A percentile compares a stretch with the other conserved stretches of the same genome.
These are phyloP conservation scores for Bretziella fagacearum DNA, from an alignment of 2,329 filamentous ascomycete species.

Conservation along the genomic window DNA sequence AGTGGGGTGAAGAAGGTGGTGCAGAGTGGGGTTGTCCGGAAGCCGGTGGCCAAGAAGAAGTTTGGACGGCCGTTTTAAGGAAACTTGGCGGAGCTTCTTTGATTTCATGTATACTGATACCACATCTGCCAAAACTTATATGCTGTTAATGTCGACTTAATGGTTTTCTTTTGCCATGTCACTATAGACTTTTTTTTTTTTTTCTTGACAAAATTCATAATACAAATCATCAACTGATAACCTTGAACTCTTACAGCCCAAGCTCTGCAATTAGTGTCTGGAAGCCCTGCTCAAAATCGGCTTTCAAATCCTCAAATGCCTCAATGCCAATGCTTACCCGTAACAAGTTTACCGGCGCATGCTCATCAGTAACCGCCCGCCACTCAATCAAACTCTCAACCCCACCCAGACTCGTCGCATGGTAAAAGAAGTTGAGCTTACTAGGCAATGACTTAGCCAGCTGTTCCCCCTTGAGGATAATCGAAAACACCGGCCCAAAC, in stretches of 20 bases:
- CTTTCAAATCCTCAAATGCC: constrained; percentile 64
- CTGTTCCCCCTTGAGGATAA: constrained; percentile 44
- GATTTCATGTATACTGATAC: no score
- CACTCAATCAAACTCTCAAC: constrained; percentile 96
- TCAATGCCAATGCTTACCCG: constrained; percentile 79
- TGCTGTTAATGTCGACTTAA: neutral
- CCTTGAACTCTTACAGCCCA: neutral
- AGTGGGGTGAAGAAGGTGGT: constrained; percentile 37
- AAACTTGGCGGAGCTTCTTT: neutral
- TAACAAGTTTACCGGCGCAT: constrained; percentile 54
- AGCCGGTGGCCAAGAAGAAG: constrained; percentile 19
- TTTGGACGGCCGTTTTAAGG: constrained; percentile 15
- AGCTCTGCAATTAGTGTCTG: neutral
- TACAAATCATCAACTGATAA: neutral
- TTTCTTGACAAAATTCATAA: neutral
- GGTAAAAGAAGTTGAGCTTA: constrained; percentile 69
- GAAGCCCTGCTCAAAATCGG: constrained; percentile 55
- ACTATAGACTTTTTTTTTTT: constrained; percentile 3
- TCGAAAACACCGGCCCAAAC: constrained; percentile 73
- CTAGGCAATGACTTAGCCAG: constrained; percentile 56
- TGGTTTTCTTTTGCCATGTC: neutral
- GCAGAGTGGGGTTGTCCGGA: constrained; percentile 44
- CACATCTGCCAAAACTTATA: neutral
- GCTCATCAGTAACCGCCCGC: constrained; percentile 70
- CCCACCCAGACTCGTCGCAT: constrained; percentile 84